A percentile compares a stretch with the other conserved stretches of the same genome.
Conservation (phyloP, 768 basidiomycete species). For the Suillus sp. region DNA sequence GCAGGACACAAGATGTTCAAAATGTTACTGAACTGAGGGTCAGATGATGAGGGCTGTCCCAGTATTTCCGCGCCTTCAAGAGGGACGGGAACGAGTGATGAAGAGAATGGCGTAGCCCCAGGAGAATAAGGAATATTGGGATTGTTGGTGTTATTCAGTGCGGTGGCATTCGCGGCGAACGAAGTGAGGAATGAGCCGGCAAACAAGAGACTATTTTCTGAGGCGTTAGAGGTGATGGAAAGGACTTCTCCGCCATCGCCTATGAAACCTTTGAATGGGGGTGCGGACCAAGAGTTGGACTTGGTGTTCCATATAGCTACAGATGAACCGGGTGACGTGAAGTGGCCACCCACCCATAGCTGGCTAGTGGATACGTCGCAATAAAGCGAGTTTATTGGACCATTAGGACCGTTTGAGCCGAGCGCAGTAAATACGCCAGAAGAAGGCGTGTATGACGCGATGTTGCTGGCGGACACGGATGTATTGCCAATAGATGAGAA, state of each 20-base stretch:
- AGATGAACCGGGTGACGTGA: conserved; percentile 64
- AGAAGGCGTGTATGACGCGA: conserved; percentile 73
- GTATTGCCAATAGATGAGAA: conserved; percentile 72
- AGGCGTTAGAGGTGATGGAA: conserved; percentile 75
- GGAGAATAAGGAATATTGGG: conserved; percentile 84
- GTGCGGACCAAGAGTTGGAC: conserved; percentile 67
- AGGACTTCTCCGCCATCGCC: conserved; percentile 69
- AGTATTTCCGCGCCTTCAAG: conserved; percentile 57
- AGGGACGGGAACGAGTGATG: conserved; percentile 84
- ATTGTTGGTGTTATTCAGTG: conserved; percentile 67
- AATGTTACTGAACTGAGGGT: conserved; percentile 63
- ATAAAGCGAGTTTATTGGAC: conserved; percentile 68
- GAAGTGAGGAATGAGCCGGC: conserved; percentile 84
- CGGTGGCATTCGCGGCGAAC: conserved; percentile 56
- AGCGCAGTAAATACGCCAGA: conserved; percentile 61
- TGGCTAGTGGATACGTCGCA: conserved; percentile 70
- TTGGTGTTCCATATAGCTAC: conserved; percentile 74
- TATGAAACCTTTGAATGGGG: conserved; percentile 81
- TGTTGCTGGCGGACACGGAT: conserved; percentile 53
- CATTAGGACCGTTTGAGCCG: conserved; percentile 71
- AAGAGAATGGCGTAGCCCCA: conserved; percentile 84
- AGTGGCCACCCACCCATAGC: conserved; percentile 79
- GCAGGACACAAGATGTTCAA: conserved; percentile 80
- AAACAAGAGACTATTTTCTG: conserved; percentile 78
- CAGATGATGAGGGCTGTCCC: conserved; percentile 63